A percentile compares a stretch with the other conserved stretches of the same genome.
These are phyloP conservation scores for Podosphaera aphanis DNA, from an alignment of 2,329 filamentous ascomycete genomes.

Conservation along the genomic window DNA sequence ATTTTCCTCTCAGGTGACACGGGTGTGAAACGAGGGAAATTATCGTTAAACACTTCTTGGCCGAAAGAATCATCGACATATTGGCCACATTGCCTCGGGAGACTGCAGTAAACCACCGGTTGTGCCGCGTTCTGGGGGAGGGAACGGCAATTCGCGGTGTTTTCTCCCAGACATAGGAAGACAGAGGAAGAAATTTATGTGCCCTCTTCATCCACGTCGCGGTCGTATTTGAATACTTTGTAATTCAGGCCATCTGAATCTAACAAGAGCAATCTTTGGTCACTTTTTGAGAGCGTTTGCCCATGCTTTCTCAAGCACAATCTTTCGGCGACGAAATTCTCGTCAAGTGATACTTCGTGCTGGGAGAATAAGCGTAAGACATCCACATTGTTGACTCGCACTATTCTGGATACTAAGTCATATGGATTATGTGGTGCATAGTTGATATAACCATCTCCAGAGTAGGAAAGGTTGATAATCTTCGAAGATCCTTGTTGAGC, in stretches of 20 bases:
- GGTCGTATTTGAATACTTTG: constrained; percentile 9
- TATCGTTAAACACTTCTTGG: too few relatives aligned
- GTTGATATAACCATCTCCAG: neutral
- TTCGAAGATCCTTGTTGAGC: constrained; percentile 7
- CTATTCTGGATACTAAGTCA: constrained; percentile 2
- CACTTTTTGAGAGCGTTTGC: constrained; percentile 3
- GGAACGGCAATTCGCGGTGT: too few relatives aligned
- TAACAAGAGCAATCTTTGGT: constrained; percentile 10
- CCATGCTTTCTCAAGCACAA: constrained; percentile 8
- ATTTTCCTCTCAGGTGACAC: too few relatives aligned
- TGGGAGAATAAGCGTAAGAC: constrained; percentile 5
- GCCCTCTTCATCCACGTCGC: neutral
- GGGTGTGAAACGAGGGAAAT: too few relatives aligned
- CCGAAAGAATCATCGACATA: too few relatives aligned
- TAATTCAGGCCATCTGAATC: constrained; percentile 11
- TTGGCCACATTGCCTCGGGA: too few relatives aligned
- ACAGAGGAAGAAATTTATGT: too few relatives aligned
- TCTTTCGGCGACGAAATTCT: constrained; percentile 9
- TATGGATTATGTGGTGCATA: neutral
- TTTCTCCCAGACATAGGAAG: too few relatives aligned
- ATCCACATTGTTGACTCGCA: constrained; percentile 6
- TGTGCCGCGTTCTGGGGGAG: too few relatives aligned
- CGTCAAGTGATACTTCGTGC: constrained; percentile 4
- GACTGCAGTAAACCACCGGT: too few relatives aligned
- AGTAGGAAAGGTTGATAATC: constrained; percentile 11